Percentiles rank a stretch among this genome's conserved stretches.
These are phyloP conservation scores for Protomyces lactucae-debilis DNA, from an alignment of 1,139 yeast genomes.

Conservation along the genomic window DNA sequence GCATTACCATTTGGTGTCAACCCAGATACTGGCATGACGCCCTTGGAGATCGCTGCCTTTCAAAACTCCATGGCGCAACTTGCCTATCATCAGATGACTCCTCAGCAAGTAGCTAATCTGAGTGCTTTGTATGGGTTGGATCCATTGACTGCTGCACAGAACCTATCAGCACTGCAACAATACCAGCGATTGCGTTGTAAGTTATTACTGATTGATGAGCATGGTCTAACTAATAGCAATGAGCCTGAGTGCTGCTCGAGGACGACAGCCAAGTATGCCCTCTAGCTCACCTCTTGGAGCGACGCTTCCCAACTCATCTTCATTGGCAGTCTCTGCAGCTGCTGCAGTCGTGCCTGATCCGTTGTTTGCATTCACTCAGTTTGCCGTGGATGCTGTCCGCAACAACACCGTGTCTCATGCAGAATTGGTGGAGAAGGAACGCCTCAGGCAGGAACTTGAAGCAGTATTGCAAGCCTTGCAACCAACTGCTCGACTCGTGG, in stretches of 20 bases:
- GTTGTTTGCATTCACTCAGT: conserved; percentile 3
- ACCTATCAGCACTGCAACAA: not conserved
- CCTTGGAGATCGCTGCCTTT: not conserved
- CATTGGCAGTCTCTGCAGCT: not conserved
- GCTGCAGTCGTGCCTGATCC: conserved; percentile 1
- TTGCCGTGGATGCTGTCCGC: conserved; percentile 14
- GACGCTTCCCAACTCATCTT: not conserved
- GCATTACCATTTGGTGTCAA: not conserved
- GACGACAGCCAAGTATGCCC: not conserved
- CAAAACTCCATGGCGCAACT: not conserved
- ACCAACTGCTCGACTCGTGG: conserved; percentile 15
- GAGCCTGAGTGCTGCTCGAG: not conserved
- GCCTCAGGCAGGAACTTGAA: conserved; percentile 18
- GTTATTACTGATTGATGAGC: not conserved
- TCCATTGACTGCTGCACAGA: not conserved
- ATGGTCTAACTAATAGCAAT: not conserved
- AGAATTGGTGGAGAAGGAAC: conserved; percentile 17
- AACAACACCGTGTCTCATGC: conserved; percentile 6
- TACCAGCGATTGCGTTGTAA: not conserved
- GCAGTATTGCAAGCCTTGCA: conserved; percentile 8
- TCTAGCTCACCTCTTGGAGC: not conserved
- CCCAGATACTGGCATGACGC: not conserved
- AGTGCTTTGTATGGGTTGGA: not conserved
- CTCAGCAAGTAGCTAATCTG: not conserved
- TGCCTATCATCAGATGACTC: not conserved